A percentile compares a stretch with the other conserved stretches of the same genome.
Evolutionary conservation across 1,284 basidiomycete genomes (phyloP).

Genomic region (Exobasidium cylindrosporum): DNA sequence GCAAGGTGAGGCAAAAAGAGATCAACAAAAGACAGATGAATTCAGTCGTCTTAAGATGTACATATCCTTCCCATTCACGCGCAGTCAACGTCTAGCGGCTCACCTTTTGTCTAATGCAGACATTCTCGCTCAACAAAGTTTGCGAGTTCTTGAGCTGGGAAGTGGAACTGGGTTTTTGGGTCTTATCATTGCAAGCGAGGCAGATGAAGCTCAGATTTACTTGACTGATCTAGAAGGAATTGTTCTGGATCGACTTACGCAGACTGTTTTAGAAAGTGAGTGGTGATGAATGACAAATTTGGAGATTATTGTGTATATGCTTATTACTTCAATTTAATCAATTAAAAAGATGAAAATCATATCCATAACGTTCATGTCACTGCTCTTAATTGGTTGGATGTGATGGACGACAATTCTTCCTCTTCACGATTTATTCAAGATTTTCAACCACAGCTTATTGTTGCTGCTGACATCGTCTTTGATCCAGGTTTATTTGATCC

Average conservation of each 20-base stretch:
- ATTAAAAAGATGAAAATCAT: no score
- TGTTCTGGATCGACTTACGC: constrained; percentile 18
- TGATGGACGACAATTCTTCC: not conserved
- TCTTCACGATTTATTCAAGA: not conserved
- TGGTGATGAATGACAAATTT: no score
- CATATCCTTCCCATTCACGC: not conserved
- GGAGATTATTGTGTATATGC: no score
- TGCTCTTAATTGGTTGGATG: constrained; percentile 22
- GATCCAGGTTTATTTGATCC: constrained; percentile 19
- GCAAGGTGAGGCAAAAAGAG: constrained; percentile 10
- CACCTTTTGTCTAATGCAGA: constrained; percentile 16
- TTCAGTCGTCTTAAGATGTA: no score
- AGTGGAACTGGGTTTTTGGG: constrained; percentile 30
- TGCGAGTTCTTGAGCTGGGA: constrained; percentile 26
- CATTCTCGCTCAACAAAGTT: not conserved
- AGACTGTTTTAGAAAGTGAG: constrained; percentile 20
- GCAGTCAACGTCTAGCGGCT: constrained; percentile 23
- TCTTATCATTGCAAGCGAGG: constrained; percentile 15
- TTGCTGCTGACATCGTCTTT: constrained; percentile 30
- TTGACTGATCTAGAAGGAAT: constrained; percentile 25
- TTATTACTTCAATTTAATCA: no score
- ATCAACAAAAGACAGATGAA: not conserved
- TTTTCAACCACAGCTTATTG: constrained; percentile 12
- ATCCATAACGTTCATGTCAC: not conserved
- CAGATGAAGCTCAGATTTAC: constrained; percentile 10